These are phyloP conservation scores for Pisolithus thermaeus DNA, from an alignment of 1,284 basidiomycete genomes.

Conservation along the genomic window DNA sequence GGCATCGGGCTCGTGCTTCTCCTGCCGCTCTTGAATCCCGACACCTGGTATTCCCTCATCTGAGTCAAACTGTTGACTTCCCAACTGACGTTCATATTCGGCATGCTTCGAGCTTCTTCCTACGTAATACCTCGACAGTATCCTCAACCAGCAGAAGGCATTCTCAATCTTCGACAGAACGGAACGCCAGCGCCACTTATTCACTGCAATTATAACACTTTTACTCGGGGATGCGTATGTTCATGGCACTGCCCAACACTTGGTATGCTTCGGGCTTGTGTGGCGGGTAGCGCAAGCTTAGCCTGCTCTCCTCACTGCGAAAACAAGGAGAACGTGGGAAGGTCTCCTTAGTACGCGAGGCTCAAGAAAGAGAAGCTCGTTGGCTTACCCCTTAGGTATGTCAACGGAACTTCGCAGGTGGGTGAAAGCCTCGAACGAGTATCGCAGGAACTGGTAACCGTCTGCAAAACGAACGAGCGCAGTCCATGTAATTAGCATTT, in stretches of 20 bases:
- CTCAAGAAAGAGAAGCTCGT: not conserved
- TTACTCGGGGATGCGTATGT: conserved; percentile 14
- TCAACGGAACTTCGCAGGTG: conserved; percentile 40
- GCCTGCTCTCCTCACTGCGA: not conserved
- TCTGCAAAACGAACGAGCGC: conserved; percentile 21
- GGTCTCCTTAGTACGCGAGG: not conserved
- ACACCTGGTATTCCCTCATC: too few species aligned
- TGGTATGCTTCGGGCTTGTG: not conserved
- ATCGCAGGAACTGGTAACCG: conserved; percentile 40
- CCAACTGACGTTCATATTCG: too few species aligned
- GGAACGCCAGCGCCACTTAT: too few species aligned
- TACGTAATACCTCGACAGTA: too few species aligned
- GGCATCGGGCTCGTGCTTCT: too few species aligned
- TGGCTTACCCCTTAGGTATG: conserved; percentile 32
- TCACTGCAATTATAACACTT: too few species aligned
- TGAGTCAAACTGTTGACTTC: too few species aligned
- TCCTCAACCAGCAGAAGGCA: too few species aligned
- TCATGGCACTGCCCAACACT: not conserved
- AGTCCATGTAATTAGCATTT: not conserved
- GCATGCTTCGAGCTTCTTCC: too few species aligned
- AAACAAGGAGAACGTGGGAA: not conserved
- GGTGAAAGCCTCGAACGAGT: conserved; percentile 43
- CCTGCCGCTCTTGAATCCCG: too few species aligned
- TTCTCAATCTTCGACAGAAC: too few species aligned
- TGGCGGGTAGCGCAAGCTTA: too few species aligned